These are phyloP conservation scores for Exophiala lecanii-corni DNA, from an alignment of 2,329 filamentous ascomycete species.

Conservation along the genomic window DNA sequence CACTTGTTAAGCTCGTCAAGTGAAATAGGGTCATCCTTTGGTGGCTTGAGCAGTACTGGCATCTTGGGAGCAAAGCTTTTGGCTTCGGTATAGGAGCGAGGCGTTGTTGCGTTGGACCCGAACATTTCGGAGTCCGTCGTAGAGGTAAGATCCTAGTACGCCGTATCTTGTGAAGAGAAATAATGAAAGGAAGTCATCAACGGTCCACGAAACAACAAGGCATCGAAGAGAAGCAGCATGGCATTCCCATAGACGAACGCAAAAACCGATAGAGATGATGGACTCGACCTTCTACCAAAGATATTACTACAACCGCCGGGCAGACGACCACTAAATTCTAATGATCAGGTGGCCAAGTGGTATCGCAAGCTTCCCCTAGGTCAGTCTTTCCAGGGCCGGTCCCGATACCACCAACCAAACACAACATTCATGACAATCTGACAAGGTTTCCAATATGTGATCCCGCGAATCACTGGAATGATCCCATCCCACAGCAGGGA, in stretches of 20 bases:
- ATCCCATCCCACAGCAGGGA: no score
- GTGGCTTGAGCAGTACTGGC: conserved; percentile 62
- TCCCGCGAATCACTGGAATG: no score
- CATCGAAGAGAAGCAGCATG: not conserved
- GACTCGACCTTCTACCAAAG: no score
- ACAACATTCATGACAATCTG: no score
- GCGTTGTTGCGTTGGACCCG: conserved; percentile 1
- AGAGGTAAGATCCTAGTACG: conserved; percentile 6
- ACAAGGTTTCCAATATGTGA: no score
- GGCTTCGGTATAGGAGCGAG: conserved; percentile 7
- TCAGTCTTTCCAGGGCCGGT: no score
- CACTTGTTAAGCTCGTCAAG: conserved; percentile 71
- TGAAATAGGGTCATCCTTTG: conserved; percentile 86
- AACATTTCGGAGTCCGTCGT: conserved; percentile 6
- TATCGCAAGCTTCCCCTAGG: no score
- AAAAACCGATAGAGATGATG: no score
- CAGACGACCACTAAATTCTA: no score
- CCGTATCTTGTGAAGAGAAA: conserved; percentile 2
- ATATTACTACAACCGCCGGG: no score
- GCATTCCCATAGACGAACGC: conserved; percentile 2
- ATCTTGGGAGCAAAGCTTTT: conserved; percentile 37
- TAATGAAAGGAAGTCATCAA: conserved; percentile 2
- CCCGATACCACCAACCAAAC: no score
- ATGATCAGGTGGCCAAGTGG: no score
- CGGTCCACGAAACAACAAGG: not conserved